These are phyloP conservation scores for Euryodendron excelsum DNA, from an alignment of 148 eudicot species.

Conservation along the genomic window DNA sequence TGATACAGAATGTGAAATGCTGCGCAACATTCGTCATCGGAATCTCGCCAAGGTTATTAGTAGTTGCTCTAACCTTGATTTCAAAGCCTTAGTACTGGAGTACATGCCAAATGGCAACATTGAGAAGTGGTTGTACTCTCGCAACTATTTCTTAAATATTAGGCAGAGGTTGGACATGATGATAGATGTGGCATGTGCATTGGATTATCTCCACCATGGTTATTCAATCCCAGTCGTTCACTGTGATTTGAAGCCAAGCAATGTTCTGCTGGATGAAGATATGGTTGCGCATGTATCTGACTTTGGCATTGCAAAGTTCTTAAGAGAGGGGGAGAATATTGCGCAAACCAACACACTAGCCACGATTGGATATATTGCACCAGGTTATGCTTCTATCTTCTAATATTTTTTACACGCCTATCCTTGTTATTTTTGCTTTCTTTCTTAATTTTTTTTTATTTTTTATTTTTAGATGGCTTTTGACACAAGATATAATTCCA, in stretches of 20 bases:
- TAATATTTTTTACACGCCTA: not conserved
- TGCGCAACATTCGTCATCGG: conserved; percentile 23
- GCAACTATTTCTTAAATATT: conserved; percentile 7
- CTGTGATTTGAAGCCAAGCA: conserved; percentile 29
- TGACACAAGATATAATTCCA: not conserved
- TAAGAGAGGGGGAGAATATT: not conserved
- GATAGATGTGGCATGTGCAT: conserved; percentile 20
- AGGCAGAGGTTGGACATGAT: conserved; percentile 17
- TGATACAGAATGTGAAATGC: conserved; percentile 13
- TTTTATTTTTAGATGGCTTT: too few relatives aligned
- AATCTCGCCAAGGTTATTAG: conserved; percentile 23
- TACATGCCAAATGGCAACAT: conserved; percentile 28
- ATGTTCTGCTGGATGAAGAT: conserved; percentile 14
- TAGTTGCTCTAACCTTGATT: conserved; percentile 18
- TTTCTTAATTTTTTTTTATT: too few relatives aligned
- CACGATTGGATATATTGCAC: conserved; percentile 25
- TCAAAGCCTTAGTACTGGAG: conserved; percentile 19
- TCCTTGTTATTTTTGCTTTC: not conserved
- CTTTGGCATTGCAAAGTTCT: conserved; percentile 25
- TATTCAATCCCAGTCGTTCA: conserved; percentile 15
- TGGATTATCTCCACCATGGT: conserved; percentile 25
- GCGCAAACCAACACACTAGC: conserved; percentile 17
- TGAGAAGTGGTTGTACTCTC: conserved; percentile 17
- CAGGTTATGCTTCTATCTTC: conserved; percentile 12
- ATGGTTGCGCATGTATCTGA: conserved; percentile 24